Base-by-base conservation (phyloP, 139 green algal genomes). In the Coelastrella sp. region DNA sequence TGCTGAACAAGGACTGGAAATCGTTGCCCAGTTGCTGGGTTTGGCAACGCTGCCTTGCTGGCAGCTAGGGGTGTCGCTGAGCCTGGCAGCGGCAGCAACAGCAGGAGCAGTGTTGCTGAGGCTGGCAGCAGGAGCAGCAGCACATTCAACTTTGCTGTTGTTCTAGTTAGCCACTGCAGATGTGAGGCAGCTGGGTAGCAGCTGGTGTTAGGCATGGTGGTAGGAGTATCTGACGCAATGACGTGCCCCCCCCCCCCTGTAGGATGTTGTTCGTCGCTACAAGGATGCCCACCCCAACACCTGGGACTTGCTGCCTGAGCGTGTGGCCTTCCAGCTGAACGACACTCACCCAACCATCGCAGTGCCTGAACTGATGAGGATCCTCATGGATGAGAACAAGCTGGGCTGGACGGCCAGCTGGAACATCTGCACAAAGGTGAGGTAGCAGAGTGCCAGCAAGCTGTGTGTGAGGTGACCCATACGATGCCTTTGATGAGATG, bases 301-400 rank as follows among this genome's bases (percentile, higher is more conserved):
- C 61, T 96, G 87, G 84, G 95, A 98, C 76, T 91, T 96, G 91
- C 92, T 99, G 72, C 95, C 96, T 11, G 92, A 97, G 27, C 98
- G 98, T 93, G 97, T 96, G 0, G 88, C 88, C 9, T 91, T 99
- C 93, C 78, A 83, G 96, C 95, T 99, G 94, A 99, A 99, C 92
- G 98, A 99, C 95, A 99, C 98, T 0, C 98, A 99, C 93, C 98
- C 98, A 87, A 99, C 98, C 82, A 98, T 99, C 80, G 98, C 96
- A 6, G 96, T 98, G 60, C 94, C 98, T n/a, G 98, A 99, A 95
- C 94, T 99, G 56, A 99, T 99, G 95, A 95, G 98, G 49, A 91
- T 99, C 78, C 95, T 99, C 78, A 96, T 99, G 15, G 98, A 99
- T 90, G 92, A 97, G 82, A 94, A 99, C 92, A 96, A 95, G 49